Evolutionary conservation across 768 basidiomycete genomes (phyloP), one percentile per base, ranked within the genome.

Genomic region (Suillus luteus): DNA sequence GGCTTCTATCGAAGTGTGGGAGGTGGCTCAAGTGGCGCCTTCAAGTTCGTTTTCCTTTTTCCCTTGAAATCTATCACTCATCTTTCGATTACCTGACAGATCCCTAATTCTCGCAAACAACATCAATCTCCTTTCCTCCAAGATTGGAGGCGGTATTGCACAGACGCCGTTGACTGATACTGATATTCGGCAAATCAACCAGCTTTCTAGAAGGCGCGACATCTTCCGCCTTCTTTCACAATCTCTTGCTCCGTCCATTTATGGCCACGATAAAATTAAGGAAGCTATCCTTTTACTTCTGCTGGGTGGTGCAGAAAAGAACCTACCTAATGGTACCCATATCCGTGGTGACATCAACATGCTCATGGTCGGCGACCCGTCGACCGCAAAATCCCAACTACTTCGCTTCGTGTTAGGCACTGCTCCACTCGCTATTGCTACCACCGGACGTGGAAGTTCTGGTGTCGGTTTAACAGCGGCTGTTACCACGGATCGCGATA

Each of bases 341-440:
- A 96, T 99, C 72, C 90, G 97, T 82, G 97, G 97, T 52, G 97
- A 99, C 76, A 99, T 99, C 83, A 99, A 99, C 78, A 82, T 99
- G 72, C 86, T 99, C 70, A 99, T 99, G 96, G 96, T 99, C 64
- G 97, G 97, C 65, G 97, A 99, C 77, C 97, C 97, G 10, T 93
- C 91, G n/a, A 99, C 97, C 0, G 97, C 97, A 22, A 99, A 99
- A 79, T 93, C 91, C 44, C 97, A 99, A 73, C 81, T 99, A 71
- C 83, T 99, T 60, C 91, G 97, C 61, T 99, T 99, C 75, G 93
- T 99, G 55, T 85, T 99, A 65, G 89, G 92, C 68, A 99, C 93
- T 8, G 97, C 97, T 5, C 96, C 96, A 37, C 81, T 99, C 52
- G 97, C 97, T 9, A 99, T 99, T 70, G 97, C 97, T 7, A 99